Conservation (phyloP, 768 basidiomycete genomes). For the Tulasnella sp. region DNA sequence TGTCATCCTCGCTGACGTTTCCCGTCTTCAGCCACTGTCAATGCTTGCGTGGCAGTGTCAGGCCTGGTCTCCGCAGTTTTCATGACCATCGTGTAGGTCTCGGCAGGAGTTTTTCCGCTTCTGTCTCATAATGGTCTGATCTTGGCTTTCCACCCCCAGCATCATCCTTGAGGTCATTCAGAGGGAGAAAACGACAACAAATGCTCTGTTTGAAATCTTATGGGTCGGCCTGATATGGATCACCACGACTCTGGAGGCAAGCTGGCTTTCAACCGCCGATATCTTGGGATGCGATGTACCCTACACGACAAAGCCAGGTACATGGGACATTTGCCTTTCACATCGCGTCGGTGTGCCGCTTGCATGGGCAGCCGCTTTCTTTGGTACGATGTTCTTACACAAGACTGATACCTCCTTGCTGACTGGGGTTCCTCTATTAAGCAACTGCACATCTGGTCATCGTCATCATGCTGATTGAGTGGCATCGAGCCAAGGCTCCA, state of each 20-base stretch:
- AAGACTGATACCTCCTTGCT: not conserved
- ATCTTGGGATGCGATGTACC: not conserved
- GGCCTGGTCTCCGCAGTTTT: conserved; percentile 15
- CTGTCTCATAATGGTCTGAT: not conserved
- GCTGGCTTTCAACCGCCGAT: not conserved
- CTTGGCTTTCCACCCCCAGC: not conserved
- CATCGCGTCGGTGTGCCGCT: not conserved
- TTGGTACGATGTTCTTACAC: not conserved
- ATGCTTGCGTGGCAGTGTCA: conserved; percentile 2
- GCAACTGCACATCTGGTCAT: not conserved
- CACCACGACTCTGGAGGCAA: conserved; percentile 11
- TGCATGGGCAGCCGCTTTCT: not conserved
- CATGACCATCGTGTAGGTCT: conserved; percentile 14
- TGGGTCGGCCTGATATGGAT: conserved; percentile 14
- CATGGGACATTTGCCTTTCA: not conserved
- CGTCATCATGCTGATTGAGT: conserved; percentile 3
- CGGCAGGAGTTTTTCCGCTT: not conserved
- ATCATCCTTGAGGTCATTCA: not conserved
- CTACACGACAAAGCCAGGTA: not conserved
- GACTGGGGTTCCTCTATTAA: not conserved
- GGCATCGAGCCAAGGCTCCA: conserved; percentile 6
- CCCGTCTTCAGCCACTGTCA: not conserved
- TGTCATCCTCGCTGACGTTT: not conserved
- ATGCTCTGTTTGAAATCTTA: conserved; percentile 7
- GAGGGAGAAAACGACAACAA: conserved; percentile 11